These are phyloP conservation scores for Chaetomium cochliodes DNA, from an alignment of 495 filamentous ascomycete species.

Conservation along the genomic window DNA sequence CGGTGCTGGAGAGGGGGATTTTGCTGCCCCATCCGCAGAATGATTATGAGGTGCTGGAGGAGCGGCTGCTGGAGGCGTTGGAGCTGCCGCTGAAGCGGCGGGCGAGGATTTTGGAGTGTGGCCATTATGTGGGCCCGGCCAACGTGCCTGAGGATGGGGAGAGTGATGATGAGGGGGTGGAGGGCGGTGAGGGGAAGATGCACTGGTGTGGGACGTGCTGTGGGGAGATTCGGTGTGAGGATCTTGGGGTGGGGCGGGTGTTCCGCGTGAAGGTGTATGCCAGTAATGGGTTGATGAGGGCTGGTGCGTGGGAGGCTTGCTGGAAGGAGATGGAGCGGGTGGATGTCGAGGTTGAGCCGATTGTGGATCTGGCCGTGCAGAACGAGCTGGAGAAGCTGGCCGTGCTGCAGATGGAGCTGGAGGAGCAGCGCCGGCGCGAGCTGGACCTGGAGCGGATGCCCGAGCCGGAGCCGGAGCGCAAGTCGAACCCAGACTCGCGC, in stretches of 20 bases:
- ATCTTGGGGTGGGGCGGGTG: constrained; percentile 50
- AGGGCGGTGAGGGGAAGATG: constrained; percentile 43
- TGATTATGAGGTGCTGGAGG: constrained; percentile 88
- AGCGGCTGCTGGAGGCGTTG: constrained; percentile 82
- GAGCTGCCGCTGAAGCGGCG: constrained; percentile 64
- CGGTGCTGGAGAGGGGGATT: constrained; percentile 78
- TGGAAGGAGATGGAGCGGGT: constrained; percentile 98
- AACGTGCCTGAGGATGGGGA: constrained; percentile 49
- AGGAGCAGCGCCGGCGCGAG: constrained; percentile 37
- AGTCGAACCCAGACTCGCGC: not conserved
- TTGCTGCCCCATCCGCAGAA: constrained; percentile 86
- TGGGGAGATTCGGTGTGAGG: constrained; percentile 50
- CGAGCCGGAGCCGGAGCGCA: constrained; percentile 29
- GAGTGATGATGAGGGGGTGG: constrained; percentile 43
- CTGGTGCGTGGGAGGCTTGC: constrained; percentile 87
- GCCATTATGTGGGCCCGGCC: constrained; percentile 62
- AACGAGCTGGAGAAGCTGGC: constrained; percentile 48
- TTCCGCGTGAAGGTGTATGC: constrained; percentile 91
- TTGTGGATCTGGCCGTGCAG: constrained; percentile 45
- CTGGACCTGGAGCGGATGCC: constrained; percentile 23
- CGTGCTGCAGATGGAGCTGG: constrained; percentile 28
- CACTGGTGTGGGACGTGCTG: constrained; percentile 63
- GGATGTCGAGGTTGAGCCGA: constrained; percentile 82
- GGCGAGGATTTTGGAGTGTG: constrained; percentile 72
- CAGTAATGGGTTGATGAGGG: constrained; percentile 87